These are phyloP conservation scores for Chrysoporthe deuterocubensis DNA, from an alignment of 2,329 filamentous ascomycete species.

Conservation along the genomic window DNA sequence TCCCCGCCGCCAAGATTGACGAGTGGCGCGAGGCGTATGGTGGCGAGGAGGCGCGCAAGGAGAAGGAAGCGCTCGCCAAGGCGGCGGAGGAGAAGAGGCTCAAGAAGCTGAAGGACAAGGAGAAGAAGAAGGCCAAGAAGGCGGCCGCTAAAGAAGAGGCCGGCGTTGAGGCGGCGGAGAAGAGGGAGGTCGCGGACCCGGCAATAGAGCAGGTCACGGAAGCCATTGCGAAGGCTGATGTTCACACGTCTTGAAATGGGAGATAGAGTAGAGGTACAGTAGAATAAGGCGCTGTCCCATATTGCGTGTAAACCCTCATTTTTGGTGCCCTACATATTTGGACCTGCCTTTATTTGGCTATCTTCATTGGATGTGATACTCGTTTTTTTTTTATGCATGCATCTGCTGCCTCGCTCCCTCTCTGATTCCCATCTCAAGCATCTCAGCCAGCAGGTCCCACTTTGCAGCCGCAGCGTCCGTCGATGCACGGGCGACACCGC, in stretches of 20 bases:
- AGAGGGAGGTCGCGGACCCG: constrained; percentile 33
- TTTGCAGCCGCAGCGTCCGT: constrained; percentile 62
- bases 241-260: constrained; percentile 31
- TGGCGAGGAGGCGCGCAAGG: constrained; percentile 67
- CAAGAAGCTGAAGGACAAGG: constrained; percentile 54
- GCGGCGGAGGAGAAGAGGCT: constrained; percentile 57
- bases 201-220: constrained; percentile 34
- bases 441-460: constrained; percentile 84
- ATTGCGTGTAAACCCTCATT: neutral
- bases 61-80: constrained; percentile 62
- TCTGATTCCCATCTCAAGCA: constrained; percentile 61
- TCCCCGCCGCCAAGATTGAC: constrained; percentile 78
- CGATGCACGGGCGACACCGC: constrained; percentile 75
- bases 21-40: constrained; percentile 83
- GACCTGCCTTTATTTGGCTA: neutral
- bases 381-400: neutral
- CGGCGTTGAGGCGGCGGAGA: constrained; percentile 34
- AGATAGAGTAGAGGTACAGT: neutral
- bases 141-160: constrained; percentile 27
- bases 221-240: constrained; percentile 35
- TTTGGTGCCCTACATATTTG: neutral
- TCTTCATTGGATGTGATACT: neutral
- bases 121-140: constrained; percentile 50
- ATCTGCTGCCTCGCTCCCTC: neutral
- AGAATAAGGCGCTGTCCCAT: neutral